Evolutionary conservation across 2,329 filamentous ascomycete genomes (phyloP).

Genomic region (Westerdykella aurantiaca): DNA sequence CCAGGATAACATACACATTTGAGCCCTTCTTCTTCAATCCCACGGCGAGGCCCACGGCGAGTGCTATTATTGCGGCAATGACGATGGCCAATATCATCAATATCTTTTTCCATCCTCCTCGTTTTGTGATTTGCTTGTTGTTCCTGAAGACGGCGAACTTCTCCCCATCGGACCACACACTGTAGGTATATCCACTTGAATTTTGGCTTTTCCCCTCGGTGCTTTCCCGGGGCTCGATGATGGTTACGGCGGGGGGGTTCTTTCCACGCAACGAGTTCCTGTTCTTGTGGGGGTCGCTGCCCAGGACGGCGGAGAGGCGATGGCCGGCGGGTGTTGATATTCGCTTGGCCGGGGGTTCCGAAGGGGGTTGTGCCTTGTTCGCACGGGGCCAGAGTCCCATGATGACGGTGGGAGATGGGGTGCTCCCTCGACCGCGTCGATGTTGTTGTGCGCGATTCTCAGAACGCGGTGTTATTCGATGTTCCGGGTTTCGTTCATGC

Average conservation of each 20-base stretch:
- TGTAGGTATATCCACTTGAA: conserved; percentile 28
- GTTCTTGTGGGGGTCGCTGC: conserved; percentile 15
- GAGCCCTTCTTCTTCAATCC: conserved; percentile 36
- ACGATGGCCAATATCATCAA: conserved; percentile 29
- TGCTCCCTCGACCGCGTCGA: neutral
- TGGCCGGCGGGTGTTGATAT: conserved; percentile 41
- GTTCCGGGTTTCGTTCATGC: conserved; percentile 1
- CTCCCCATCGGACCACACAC: conserved; percentile 34
- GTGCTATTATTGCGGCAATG: conserved; percentile 33
- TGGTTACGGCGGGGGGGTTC: conserved; percentile 17
- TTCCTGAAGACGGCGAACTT: conserved; percentile 25
- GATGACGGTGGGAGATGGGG: neutral
- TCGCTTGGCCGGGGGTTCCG: conserved; percentile 34
- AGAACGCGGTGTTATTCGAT: neutral
- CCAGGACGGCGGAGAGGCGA: conserved; percentile 39
- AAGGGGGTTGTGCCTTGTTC: conserved; percentile 20
- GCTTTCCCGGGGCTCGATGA: conserved; percentile 29
- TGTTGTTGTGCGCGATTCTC: neutral
- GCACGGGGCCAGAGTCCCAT: conserved; percentile 25
- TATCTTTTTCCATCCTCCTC: conserved; percentile 39
- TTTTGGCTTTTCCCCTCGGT: conserved; percentile 20
- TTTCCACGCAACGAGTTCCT: conserved; percentile 11
- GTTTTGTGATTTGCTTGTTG: conserved; percentile 19
- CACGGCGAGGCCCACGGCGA: conserved; percentile 37
- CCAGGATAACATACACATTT: conserved; percentile 13